A percentile compares a stretch with the other conserved stretches of the same genome.
phyloP scores from a whole-genome alignment of 2,329 filamentous ascomycete species.

The Penicillium occitanis region DNA sequence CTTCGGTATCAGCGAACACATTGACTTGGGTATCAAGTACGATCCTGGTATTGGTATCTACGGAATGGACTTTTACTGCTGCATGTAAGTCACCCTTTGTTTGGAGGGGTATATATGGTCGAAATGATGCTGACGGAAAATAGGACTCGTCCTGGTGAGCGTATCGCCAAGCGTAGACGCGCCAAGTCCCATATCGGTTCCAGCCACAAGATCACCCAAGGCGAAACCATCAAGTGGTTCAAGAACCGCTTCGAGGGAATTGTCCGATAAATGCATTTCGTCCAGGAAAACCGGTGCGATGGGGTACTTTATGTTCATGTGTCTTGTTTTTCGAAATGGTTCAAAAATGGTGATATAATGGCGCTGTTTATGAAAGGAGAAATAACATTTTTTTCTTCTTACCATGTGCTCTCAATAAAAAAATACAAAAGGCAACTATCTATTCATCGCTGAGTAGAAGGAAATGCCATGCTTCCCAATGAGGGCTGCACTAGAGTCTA shows the following conservation, averaged over 20 bases:
- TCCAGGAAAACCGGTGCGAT: conserved; percentile 21
- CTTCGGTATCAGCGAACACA: conserved; percentile 99
- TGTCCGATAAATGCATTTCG: conserved; percentile 73
- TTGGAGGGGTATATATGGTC: no score
- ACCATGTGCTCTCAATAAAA: conserved; percentile 21
- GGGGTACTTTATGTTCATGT: conserved; percentile 21
- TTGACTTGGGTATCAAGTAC: conserved; percentile 99
- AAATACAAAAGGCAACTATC: conserved; percentile 27
- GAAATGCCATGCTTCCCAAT: conserved; percentile 5
- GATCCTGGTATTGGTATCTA: conserved; percentile 98
- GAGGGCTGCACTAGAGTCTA: conserved; percentile 12
- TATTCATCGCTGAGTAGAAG: neutral
- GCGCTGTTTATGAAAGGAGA: conserved; percentile 31
- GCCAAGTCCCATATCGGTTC: conserved; percentile 82
- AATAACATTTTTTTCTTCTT: conserved; percentile 26
- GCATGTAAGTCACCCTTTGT: conserved; percentile 67
- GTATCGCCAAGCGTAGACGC: conserved; percentile 92
- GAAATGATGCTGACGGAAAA: neutral
- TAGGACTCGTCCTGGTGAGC: conserved; percentile 93
- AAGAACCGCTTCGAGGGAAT: conserved; percentile 96
- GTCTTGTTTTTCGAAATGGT: conserved; percentile 24
- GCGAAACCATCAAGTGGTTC: conserved; percentile 98
- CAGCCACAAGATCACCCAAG: conserved; percentile 88
- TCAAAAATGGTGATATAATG: conserved; percentile 23
- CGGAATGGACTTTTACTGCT: conserved; percentile 99